Percentiles rank a stretch among this genome's conserved stretches.
Evolutionary conservation across 129 eudicot species (phyloP).

Genomic region (Glebionis coronaria): DNA sequence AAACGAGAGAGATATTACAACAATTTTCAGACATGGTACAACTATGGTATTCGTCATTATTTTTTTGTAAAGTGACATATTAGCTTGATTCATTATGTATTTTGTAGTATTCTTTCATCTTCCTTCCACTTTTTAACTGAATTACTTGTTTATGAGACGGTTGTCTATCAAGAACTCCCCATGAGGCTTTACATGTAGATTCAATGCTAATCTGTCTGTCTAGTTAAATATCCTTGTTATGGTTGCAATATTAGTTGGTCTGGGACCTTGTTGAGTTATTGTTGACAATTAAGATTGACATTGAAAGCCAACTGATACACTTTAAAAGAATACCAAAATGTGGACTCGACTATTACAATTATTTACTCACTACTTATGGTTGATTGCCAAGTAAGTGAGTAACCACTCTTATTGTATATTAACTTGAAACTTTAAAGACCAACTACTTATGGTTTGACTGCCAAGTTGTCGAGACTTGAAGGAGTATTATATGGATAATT

Average conservation of each 20-base stretch:
- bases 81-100: not conserved
- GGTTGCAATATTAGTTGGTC: not conserved
- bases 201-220: not conserved
- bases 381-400: no score
- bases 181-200: not conserved
- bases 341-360: no score
- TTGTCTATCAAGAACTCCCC: not conserved
- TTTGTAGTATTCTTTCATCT: not conserved
- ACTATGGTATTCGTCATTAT: not conserved
- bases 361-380: no score
- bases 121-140: not conserved
- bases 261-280: not conserved
- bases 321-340: not conserved
- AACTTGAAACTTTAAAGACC: no score
- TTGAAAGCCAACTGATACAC: not conserved
- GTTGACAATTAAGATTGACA: not conserved
- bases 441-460: no score
- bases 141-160: conserved; percentile 5
- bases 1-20: conserved; percentile 8
- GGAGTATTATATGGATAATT: no score
- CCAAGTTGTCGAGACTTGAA: no score
- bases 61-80: conserved; percentile 16
- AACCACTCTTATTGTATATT: no score
- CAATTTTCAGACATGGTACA: not conserved
- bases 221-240: not conserved